phyloP scores from a whole-genome alignment of 78 protist species.

The Reticulomyxa filosa region DNA sequence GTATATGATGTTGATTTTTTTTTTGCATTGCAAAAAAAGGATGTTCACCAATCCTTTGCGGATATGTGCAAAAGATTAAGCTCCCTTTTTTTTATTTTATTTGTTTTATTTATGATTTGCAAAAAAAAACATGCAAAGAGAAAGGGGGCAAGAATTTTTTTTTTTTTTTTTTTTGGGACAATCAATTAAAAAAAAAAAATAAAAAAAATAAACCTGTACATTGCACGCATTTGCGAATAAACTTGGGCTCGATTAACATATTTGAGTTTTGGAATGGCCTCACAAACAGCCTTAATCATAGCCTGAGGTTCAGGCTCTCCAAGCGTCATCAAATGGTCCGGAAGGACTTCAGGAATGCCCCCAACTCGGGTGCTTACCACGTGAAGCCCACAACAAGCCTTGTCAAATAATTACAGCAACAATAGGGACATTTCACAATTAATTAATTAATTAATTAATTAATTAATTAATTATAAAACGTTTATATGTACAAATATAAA shows the following conservation, averaged over 20 bases:
- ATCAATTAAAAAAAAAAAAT: neutral
- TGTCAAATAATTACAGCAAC: neutral
- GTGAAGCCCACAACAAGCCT: neutral
- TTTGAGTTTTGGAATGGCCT: neutral
- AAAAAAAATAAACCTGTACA: neutral
- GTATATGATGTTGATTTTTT: neutral
- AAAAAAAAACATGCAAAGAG: neutral
- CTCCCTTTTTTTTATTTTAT: neutral
- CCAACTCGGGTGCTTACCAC: slow-evolving; percentile 69
- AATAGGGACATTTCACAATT: neutral
- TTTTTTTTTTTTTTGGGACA: too few relatives aligned
- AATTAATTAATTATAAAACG: neutral
- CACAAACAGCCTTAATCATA: neutral
- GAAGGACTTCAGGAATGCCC: slow-evolving; percentile 85
- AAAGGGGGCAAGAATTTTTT: neutral
- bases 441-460: neutral
- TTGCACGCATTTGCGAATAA: neutral
- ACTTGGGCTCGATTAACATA: neutral
- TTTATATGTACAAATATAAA: neutral
- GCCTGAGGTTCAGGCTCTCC: neutral
- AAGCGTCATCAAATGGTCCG: neutral
- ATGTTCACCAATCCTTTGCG: neutral
- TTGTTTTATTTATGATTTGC: neutral
- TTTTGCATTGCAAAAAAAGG: neutral
- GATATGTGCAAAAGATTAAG: neutral